Conservation (phyloP, 2,329 filamentous ascomycete genomes). For the Helicocarpus griseus region DNA sequence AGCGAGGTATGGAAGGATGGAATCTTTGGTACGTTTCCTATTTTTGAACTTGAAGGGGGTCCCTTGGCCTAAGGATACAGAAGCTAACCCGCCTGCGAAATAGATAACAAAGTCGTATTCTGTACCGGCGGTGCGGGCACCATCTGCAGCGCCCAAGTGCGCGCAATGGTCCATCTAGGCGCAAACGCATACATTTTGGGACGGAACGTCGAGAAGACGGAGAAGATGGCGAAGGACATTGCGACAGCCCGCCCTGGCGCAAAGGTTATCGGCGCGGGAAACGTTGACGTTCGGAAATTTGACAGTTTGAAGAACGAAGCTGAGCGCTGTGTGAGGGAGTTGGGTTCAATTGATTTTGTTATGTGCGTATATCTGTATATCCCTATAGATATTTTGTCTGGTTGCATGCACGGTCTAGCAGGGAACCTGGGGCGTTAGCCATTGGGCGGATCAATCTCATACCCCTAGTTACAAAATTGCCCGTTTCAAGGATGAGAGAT, state of each 20-base stretch:
- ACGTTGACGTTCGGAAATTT: slow-evolving; percentile 61
- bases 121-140: slow-evolving; percentile 90
- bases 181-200: slow-evolving; percentile 92
- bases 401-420: background rate
- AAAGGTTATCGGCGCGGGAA: slow-evolving; percentile 78
- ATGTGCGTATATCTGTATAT: slow-evolving; percentile 58
- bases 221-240: slow-evolving; percentile 69
- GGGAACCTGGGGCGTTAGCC: background rate
- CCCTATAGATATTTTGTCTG: too few species aligned
- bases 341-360: slow-evolving; percentile 84
- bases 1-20: slow-evolving; percentile 79
- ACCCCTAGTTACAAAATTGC: too few species aligned
- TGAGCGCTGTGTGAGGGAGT: slow-evolving; percentile 67
- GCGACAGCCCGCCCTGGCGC: slow-evolving; percentile 66
- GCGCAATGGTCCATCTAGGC: slow-evolving; percentile 81
- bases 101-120: slow-evolving; percentile 82
- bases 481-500: background rate
- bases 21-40: slow-evolving; percentile 68
- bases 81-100: background rate
- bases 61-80: too few species aligned
- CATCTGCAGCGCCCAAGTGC: slow-evolving; percentile 89
- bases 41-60: too few species aligned
- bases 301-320: slow-evolving; percentile 62
- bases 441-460: background rate
- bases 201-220: slow-evolving; percentile 80